Evolutionary conservation across 2,329 filamentous ascomycete species (phyloP), one percentile per base, ranked within the genome.

Genomic region (Aureobasidium sp.): DNA sequence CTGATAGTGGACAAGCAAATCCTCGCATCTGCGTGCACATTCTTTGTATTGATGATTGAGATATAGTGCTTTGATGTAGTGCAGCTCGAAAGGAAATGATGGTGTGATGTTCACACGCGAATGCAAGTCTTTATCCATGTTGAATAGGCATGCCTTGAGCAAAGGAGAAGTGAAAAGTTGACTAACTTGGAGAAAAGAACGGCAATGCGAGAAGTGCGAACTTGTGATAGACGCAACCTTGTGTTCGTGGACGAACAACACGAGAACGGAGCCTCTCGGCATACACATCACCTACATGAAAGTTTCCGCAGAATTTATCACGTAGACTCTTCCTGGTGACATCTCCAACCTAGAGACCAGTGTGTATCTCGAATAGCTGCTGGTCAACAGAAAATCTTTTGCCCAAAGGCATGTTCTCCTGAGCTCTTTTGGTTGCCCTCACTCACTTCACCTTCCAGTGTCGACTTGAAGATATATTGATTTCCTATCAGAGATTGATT

Each of bases 51-150:
- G 66, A 41, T 65, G 65, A 29, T 66, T 63, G 5, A 71, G 32
- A 41, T 69, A 71, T n/a, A 72, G 63, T 12, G 65, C 65, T 61
- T 70, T 72, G 67, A 73, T 69, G 66, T 68, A 65, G 47, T 64
- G 68, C 26, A 71, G 65, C 46, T 70, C 67, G 24, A 59, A 48
- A 24, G 55, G 55, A 32, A 44, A 59, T 5, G 43, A 47, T n/a
- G 32, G 29, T 20, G 55, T 59, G 12, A 48, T 59, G 24, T 37
- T n/a, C 5, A 59, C 24, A n/a, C n/a, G 20, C 12, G 39, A 17
- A 12, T 34, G 13, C n/a, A 26, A 26, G 6, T 36, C 4, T 17
- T 15, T 36, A 34, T 46, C 27, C 53, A 46, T 57, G 27, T 44
- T 46, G 39, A n/a, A 26, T 24, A 20, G 17, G 20, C 12, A 27